Evolutionary conservation across 345 rosid genomes (phyloP).

Genomic region (Eucalyptus virginea): DNA sequence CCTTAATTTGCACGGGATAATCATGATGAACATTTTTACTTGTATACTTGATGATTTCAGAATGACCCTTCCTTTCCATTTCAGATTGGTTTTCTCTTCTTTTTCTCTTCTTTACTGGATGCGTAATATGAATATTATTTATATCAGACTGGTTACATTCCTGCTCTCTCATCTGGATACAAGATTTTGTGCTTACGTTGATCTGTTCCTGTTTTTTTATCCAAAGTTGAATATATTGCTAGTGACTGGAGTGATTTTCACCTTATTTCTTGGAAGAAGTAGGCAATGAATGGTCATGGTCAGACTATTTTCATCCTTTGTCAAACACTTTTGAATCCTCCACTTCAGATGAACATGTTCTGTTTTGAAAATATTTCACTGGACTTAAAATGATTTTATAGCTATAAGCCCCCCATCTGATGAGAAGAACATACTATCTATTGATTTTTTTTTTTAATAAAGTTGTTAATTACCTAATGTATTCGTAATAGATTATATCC

Average conservation of each 20-base stretch:
- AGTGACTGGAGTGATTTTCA: background rate
- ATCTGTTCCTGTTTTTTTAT: background rate
- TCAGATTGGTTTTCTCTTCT: no score
- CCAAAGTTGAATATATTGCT: background rate
- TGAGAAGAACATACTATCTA: no score
- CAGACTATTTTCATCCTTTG: background rate
- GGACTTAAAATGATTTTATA: background rate
- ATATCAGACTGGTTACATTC: background rate
- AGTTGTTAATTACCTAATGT: background rate
- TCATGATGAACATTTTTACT: background rate
- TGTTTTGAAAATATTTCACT: background rate
- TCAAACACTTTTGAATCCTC: background rate
- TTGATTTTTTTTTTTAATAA: no score
- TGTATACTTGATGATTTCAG: background rate
- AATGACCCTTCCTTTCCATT: background rate
- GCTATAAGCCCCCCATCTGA: no score
- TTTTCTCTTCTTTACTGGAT: no score
- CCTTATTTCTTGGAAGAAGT: background rate
- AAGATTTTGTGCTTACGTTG: background rate
- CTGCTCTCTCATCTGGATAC: background rate
- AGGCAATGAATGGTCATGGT: background rate
- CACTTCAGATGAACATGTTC: rapidly evolving
- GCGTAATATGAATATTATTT: no score
- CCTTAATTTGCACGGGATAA: background rate
- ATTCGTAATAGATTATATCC: background rate